A percentile compares a stretch with the other conserved stretches of the same genome.
Evolutionary conservation across 2,329 filamentous ascomycete species (phyloP).

Genomic region (Colletotrichum sp.): DNA sequence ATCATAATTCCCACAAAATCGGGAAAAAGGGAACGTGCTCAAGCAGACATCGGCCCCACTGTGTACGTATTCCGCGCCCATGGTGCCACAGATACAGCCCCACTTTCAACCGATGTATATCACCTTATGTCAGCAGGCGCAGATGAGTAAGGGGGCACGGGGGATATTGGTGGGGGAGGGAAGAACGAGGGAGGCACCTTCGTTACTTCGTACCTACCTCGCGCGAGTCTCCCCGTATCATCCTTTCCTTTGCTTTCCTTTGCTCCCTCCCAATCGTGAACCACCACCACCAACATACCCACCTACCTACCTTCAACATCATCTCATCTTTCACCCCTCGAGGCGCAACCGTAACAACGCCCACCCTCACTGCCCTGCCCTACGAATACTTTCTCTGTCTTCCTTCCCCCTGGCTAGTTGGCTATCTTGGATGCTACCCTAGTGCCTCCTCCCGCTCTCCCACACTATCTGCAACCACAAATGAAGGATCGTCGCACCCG

Average conservation of each 20-base stretch:
- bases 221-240: neutral
- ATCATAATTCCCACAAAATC: constrained; percentile 9
- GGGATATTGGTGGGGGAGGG: neutral
- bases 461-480: constrained; percentile 16
- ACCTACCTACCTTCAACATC: neutral
- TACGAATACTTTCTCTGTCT: neutral
- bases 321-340: constrained; percentile 7
- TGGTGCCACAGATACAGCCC: neutral
- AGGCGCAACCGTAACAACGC: neutral
- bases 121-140: neutral
- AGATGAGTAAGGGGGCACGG: neutral
- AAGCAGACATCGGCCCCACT: neutral
- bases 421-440: neutral
- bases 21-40: neutral
- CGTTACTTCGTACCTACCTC: neutral
- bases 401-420: neutral
- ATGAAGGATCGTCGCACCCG: constrained; percentile 20
- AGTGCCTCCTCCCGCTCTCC: neutral
- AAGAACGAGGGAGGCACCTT: neutral
- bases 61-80: no score
- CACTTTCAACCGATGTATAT: neutral
- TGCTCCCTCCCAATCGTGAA: neutral
- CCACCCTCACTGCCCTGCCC: neutral
- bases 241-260: neutral
- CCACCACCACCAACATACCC: neutral